phyloP scores from a whole-genome alignment of 257 asterid species.

The Petunia axillaris region DNA sequence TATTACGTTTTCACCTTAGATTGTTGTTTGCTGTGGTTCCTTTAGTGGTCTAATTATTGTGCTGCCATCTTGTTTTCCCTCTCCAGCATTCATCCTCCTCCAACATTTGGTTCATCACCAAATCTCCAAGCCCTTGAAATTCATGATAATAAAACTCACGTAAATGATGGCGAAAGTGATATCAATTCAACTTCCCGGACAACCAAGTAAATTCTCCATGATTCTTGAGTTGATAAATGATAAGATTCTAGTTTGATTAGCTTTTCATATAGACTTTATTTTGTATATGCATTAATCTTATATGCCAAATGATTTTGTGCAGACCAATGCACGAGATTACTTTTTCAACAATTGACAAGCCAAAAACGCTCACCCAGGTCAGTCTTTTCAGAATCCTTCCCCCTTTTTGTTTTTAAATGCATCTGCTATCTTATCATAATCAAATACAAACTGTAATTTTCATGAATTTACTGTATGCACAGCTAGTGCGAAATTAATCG shows the following conservation, averaged over 20 bases:
- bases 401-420: neutral
- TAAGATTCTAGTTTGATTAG: neutral
- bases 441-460: neutral
- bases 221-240: conserved; percentile 9
- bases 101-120: conserved; percentile 59
- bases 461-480: conserved; percentile 1
- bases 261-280: conserved; percentile 10
- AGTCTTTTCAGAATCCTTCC: neutral
- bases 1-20: neutral
- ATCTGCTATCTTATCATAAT: conserved; percentile 4
- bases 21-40: neutral
- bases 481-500: neutral
- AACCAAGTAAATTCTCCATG: conserved; percentile 36
- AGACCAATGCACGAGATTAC: conserved; percentile 63
- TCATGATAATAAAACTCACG: conserved; percentile 35
- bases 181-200: conserved; percentile 40
- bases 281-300: conserved; percentile 10
- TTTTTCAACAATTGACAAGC: conserved; percentile 54
- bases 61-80: conserved; percentile 21
- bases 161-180: conserved; percentile 34
- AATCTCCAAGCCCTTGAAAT: conserved; percentile 49
- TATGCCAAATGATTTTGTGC: conserved; percentile 30
- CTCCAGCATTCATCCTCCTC: conserved; percentile 51
- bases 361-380: conserved; percentile 58
- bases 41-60: neutral